Base-by-base conservation (phyloP, 192 early-diverging fungal species). In the Podila epigama region DNA sequence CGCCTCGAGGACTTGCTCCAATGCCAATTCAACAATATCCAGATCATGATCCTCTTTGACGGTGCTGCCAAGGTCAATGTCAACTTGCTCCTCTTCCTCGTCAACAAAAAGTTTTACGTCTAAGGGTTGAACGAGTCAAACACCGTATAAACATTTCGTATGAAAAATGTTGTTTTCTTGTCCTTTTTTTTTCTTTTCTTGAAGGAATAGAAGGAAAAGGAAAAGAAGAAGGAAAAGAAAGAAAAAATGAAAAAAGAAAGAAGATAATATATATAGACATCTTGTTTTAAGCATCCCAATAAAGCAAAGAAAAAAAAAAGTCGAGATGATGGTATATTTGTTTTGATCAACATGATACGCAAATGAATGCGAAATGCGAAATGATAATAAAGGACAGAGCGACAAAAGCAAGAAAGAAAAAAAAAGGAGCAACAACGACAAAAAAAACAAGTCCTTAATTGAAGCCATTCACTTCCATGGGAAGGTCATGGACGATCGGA, bases 51-150 rank as follows among this genome's bases (percentile, higher is more conserved):
- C 31, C 80, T 99, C 20, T 93, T 97, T 80, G 97, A 97, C 72
- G 91, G 92, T 42, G 90, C 92, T 51, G 92, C 89, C 20, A 96
- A 95, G 62, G 94, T 99, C 50, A 99, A 99, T 82, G 91, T 98
- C 35, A 98, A 99, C 69, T 69, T 99, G 64, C 84, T 99, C 53
- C 91, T 98, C 37, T 98, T 90, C 75, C 80, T 99, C 29, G 91
- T 99, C 69, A 99, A 99, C 89, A 98, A 98, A 80, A 97, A 98
- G 91, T n/a, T n/a, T n/a, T n/a, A n/a, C n/a, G n/a, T n/a, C n/a
- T n/a, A n/a, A n/a, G n/a, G n/a, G n/a, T n/a, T 6, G 48, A 51
- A 51, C 15, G 48, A 12, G 25, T 6, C 48, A 22, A 41, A 15
- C 39, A 8, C 39, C 9, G 15, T 41, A 6, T 22, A 51, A 22